Percentiles rank a stretch among this genome's conserved stretches.
These are phyloP conservation scores for Phytopythium delawarense DNA, from an alignment of 352 stramenopile genomes.

Conservation along the genomic window DNA sequence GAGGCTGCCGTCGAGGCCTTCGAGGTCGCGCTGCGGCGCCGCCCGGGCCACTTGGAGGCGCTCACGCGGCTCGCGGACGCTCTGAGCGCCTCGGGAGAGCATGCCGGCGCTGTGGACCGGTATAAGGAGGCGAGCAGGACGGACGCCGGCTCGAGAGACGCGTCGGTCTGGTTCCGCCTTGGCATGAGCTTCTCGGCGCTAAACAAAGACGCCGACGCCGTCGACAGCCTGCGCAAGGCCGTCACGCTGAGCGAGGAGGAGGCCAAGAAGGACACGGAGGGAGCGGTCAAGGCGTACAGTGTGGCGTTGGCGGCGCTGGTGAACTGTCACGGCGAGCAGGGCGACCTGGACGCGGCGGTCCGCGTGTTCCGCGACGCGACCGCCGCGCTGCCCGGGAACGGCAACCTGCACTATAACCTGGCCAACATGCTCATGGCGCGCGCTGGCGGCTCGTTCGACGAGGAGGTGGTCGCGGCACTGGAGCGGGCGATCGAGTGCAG, in stretches of 20 bases:
- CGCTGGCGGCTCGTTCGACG: slow-evolving; percentile 23
- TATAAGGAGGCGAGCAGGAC: slow-evolving; percentile 34
- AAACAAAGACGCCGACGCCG: slow-evolving; percentile 29
- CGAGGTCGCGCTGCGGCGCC: slow-evolving; percentile 27
- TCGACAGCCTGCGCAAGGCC: slow-evolving; percentile 30
- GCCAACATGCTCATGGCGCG: slow-evolving; percentile 61
- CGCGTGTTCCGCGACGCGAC: slow-evolving; percentile 41
- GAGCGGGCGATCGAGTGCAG: slow-evolving; percentile 40
- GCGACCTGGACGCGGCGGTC: slow-evolving; percentile 45
- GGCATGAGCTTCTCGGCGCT: slow-evolving; percentile 32
- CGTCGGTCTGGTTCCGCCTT: slow-evolving; percentile 51
- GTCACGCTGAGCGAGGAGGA: slow-evolving; percentile 21
- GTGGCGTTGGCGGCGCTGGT: slow-evolving; percentile 53
- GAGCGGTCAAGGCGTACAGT: slow-evolving; percentile 36
- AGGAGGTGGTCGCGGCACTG: slow-evolving; percentile 24
- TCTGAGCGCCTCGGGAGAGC: slow-evolving; percentile 29
- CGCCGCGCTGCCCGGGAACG: slow-evolving; percentile 27
- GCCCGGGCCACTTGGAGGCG: slow-evolving; percentile 41
- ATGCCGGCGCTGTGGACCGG: slow-evolving; percentile 25
- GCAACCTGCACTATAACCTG: slow-evolving; percentile 68
- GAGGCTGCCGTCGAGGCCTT: slow-evolving; percentile 47
- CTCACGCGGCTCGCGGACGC: slow-evolving; percentile 47
- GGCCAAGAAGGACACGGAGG: slow-evolving; percentile 13
- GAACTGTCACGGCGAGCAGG: slow-evolving; percentile 46
- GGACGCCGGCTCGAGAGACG: slow-evolving; percentile 27